Evolutionary conservation across 2,329 filamentous ascomycete genomes (phyloP), one percentile per base, ranked within the genome.

Genomic region (Colletotrichum sansevieriae): DNA sequence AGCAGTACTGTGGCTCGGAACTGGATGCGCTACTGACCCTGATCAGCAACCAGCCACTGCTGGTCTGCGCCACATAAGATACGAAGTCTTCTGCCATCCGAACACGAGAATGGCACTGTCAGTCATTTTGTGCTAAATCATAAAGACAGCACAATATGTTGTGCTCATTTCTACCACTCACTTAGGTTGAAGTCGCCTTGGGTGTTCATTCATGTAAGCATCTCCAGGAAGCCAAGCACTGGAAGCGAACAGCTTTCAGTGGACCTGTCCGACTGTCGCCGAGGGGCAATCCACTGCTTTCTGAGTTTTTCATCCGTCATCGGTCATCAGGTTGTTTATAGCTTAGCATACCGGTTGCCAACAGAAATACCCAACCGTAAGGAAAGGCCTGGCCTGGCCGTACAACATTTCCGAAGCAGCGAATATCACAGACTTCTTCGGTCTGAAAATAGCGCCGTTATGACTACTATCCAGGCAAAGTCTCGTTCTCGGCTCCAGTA

Each of bases 31-130:
- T 29, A 29, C 29, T 29, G 29, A 29, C 29, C 29, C 29, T 29
- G 29, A 7, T 29, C 29, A 29, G 22, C 5, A 51, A 51, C 49
- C 13, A 35, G 49, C 47, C 47, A 51, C 49, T 43, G 7, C 11
- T 35, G 41, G 41, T 33, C 55, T 65, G 65, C 65, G 65, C 66
- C 66, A 65, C 66, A 65, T 7, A 9, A 18, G n/a, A 15, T 10
- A 43, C 11, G 10, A 22, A n/a, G 13, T 11, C 13, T 18, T 15
- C n/a, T 52, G 49, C 15, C 61, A 20, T 37, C 15, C 12, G 15
- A 37, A 57, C n/a, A 54, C 49, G 25, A 22, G 22, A 22, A 22
- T 37, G 33, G 39, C 18, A 39, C 20, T n/a, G 41, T 57, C 54
- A 18, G 12, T 35, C 11, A 57, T 33, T 18, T 44, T 4, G 15